Conservation (phyloP, 345 rosid species). For the Syzygium jambos region DNA sequence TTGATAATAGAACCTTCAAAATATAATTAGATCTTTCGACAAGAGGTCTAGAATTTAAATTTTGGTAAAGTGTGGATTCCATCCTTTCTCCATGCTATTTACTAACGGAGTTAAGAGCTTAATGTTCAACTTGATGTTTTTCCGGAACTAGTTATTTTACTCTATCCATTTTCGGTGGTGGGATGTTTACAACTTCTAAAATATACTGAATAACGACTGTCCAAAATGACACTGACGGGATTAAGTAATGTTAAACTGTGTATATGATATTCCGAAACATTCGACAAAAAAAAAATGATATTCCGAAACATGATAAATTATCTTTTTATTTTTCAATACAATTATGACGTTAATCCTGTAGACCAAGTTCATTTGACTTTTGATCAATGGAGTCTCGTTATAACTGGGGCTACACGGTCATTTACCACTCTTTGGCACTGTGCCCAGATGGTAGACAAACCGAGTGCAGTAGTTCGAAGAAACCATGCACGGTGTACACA, state of each 20-base stretch:
- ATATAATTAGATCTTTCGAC: background rate
- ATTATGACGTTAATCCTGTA: background rate
- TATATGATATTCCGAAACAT: background rate
- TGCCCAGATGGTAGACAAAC: background rate
- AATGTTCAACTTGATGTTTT: too few relatives aligned
- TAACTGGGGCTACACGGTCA: background rate
- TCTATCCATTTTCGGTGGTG: background rate
- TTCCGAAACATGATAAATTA: background rate
- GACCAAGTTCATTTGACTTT: background rate
- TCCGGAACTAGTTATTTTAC: too few relatives aligned
- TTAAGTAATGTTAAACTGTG: background rate
- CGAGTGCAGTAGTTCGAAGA: too few relatives aligned
- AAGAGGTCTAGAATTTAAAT: background rate
- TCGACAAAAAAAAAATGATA: too few relatives aligned
- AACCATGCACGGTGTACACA: too few relatives aligned
- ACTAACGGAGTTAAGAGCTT: background rate
- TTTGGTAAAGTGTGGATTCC: background rate
- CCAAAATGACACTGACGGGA: accelerated
- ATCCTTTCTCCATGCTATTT: background rate
- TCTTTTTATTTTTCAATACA: accelerated
- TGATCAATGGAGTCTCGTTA: background rate
- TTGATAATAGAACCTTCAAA: background rate
- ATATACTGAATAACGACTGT: accelerated
- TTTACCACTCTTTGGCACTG: background rate
- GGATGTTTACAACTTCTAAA: background rate